Percentiles rank a stretch among this genome's conserved stretches.
Conservation (phyloP, 2,329 filamentous ascomycete species). For the Colletotrichum incanum region DNA sequence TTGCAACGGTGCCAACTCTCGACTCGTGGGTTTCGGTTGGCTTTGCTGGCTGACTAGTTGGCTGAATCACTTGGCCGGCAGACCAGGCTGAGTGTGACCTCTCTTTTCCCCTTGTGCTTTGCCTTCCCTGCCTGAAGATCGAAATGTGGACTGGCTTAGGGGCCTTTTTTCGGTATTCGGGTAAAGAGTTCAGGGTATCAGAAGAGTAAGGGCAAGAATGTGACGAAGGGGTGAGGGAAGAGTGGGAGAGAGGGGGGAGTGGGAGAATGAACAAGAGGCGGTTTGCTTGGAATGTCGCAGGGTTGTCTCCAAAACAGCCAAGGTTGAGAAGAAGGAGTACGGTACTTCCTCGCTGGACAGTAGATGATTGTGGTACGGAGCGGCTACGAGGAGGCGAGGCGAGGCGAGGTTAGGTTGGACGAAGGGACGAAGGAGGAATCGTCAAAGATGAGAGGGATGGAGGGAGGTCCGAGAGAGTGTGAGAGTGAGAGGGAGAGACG, state of each 20-base stretch:
- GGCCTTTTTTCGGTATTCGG: slow-evolving; percentile 9
- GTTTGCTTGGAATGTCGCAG: slow-evolving; percentile 36
- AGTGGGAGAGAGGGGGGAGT: slow-evolving; percentile 20
- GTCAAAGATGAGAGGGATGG: slow-evolving; percentile 27
- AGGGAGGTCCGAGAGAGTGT: slow-evolving; percentile 38
- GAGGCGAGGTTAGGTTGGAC: slow-evolving; percentile 35
- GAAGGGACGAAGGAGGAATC: slow-evolving; percentile 33
- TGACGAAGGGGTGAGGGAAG: slow-evolving; percentile 7
- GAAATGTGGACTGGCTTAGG: slow-evolving; percentile 7
- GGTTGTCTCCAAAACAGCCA: slow-evolving; percentile 24
- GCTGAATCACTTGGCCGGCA: slow-evolving; percentile 35
- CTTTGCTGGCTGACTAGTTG: slow-evolving; percentile 26
- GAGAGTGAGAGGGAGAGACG: slow-evolving; percentile 6
- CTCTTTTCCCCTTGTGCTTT: not conserved
- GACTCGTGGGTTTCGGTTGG: slow-evolving; percentile 36
- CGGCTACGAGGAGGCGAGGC: slow-evolving; percentile 11
- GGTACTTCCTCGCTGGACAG: not conserved
- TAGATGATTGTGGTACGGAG: not conserved
- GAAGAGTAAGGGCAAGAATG: slow-evolving; percentile 13
- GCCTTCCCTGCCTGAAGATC: not conserved
- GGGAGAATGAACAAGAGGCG: slow-evolving; percentile 7
- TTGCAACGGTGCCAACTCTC: slow-evolving; percentile 31
- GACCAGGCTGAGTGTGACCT: slow-evolving; percentile 20
- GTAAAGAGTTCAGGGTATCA: slow-evolving; percentile 13
- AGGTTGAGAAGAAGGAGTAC: not conserved